Evolutionary conservation across 345 rosid genomes (phyloP).

Genomic region (Brassica juncea): DNA sequence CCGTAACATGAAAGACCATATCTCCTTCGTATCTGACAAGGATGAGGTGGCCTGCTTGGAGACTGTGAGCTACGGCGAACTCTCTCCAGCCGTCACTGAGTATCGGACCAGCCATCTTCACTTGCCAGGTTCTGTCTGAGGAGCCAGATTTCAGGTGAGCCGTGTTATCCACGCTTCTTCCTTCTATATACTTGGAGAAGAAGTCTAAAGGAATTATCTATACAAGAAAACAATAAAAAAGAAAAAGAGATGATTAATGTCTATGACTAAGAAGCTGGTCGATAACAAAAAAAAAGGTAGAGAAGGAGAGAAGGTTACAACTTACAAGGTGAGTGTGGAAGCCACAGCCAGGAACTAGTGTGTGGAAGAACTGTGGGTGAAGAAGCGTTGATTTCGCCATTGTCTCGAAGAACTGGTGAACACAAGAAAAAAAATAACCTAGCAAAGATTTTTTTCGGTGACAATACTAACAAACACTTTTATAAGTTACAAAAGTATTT

Average conservation of each 20-base stretch:
- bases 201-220: slow-evolving; percentile 22
- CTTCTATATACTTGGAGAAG: slow-evolving; percentile 17
- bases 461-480: neutral
- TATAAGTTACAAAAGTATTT: neutral
- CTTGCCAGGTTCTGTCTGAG: slow-evolving; percentile 12
- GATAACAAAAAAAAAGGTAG: neutral
- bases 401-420: neutral
- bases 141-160: slow-evolving; percentile 16
- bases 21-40: slow-evolving; percentile 14
- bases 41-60: slow-evolving; percentile 12
- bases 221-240: neutral
- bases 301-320: slow-evolving; percentile 9
- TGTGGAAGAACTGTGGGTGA: slow-evolving; percentile 17
- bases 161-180: neutral
- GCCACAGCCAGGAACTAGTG: neutral
- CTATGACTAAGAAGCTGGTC: neutral
- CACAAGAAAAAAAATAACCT: neutral
- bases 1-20: slow-evolving; percentile 1
- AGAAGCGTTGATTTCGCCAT: neutral
- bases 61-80: slow-evolving; percentile 2
- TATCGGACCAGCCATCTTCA: slow-evolving; percentile 14
- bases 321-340: slow-evolving; percentile 22
- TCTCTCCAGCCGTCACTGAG: slow-evolving; percentile 18
- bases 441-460: neutral
- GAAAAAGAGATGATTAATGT: neutral